Evolutionary conservation across 2,329 filamentous ascomycete species (phyloP).

Genomic region (Thelonectria discophora): DNA sequence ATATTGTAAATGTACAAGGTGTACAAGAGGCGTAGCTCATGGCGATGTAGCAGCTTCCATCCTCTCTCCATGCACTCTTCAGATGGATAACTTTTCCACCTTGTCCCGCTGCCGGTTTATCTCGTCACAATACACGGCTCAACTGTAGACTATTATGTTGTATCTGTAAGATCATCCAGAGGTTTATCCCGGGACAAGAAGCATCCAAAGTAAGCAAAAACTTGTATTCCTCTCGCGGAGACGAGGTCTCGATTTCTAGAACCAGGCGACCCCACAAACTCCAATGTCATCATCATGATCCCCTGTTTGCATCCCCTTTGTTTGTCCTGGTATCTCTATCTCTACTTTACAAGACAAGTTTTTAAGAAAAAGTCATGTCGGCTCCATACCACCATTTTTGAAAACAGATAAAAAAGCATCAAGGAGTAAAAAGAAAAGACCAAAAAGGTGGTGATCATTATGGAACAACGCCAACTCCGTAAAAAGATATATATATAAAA

Average conservation of each 20-base stretch:
- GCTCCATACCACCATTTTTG: constrained; percentile 33
- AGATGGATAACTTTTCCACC: too few species aligned
- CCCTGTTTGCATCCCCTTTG: constrained; percentile 23
- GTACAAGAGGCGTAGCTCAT: constrained; percentile 12
- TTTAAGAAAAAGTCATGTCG: constrained; percentile 21
- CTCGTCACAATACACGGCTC: too few species aligned
- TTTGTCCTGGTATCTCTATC: constrained; percentile 41
- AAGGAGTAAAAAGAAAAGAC: constrained; percentile 18
- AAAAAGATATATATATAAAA: constrained; percentile 3
- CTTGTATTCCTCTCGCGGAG: constrained; percentile 23
- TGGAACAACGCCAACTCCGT: constrained; percentile 24
- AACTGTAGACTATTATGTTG: constrained; percentile 28
- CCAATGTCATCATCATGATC: constrained; percentile 18
- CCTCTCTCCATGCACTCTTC: too few species aligned
- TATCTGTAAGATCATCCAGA: too few species aligned
- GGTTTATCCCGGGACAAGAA: not conserved
- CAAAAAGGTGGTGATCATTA: constrained; percentile 22
- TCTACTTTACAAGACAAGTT: constrained; percentile 43
- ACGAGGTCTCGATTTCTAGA: constrained; percentile 6
- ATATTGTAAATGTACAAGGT: constrained; percentile 41
- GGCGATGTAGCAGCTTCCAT: constrained; percentile 3
- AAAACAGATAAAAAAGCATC: constrained; percentile 6
- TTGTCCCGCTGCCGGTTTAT: too few species aligned
- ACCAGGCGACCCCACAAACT: constrained; percentile 6
- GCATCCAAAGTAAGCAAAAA: constrained; percentile 5